Percentiles rank a stretch among this genome's conserved stretches.
phyloP scores from a whole-genome alignment of 306 rosid species.

The Myrica gale region DNA sequence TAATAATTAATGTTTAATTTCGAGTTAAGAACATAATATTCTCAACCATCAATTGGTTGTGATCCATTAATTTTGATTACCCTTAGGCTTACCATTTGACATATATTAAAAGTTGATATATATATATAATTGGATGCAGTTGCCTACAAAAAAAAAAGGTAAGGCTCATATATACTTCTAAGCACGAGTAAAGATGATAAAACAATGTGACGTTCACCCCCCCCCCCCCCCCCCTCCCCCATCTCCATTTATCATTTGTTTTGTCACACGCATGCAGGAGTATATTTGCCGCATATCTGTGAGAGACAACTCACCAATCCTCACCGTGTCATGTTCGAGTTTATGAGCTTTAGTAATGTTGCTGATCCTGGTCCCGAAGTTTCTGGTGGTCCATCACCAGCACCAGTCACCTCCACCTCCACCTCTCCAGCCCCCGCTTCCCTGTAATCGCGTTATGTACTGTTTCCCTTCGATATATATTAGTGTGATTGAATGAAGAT shows the following conservation, averaged over 20 bases:
- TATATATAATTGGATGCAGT: no score
- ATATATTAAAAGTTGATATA: no score
- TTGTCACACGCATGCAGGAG: conserved; percentile 44
- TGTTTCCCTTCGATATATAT: no score
- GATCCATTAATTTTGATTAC: no score
- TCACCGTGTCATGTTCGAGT: conserved; percentile 58
- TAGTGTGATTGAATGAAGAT: no score
- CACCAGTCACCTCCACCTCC: no score
- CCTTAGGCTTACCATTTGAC: no score
- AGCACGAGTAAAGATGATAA: neutral
- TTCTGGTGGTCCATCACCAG: neutral
- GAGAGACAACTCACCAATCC: conserved; percentile 57
- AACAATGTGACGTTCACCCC: neutral
- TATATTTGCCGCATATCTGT: conserved; percentile 63
- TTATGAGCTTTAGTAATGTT: conserved; percentile 57
- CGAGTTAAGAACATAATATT: no score
- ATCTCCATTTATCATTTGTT: neutral
- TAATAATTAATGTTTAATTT: no score
- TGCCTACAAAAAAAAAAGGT: neutral
- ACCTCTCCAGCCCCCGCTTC: neutral
- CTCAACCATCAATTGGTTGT: no score
- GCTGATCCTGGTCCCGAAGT: conserved; percentile 45
- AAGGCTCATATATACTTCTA: neutral
- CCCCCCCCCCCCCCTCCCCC: no score
- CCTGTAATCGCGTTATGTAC: no score